These are phyloP conservation scores for Aegle marmelos DNA, from an alignment of 345 rosid genomes.

Conservation along the genomic window DNA sequence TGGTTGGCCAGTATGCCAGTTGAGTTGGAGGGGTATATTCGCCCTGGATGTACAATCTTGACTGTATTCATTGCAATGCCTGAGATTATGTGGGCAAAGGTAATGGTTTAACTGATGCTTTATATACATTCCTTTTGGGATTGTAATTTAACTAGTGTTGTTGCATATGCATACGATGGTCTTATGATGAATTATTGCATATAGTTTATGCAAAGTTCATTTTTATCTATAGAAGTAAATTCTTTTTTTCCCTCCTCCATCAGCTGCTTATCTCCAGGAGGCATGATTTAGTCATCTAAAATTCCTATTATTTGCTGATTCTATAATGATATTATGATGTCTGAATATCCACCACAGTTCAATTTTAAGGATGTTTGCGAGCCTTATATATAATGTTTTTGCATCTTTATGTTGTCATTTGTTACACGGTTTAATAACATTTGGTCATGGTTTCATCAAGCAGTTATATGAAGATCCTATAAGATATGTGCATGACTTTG, in stretches of 20 bases:
- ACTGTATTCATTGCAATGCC: constrained; percentile 91
- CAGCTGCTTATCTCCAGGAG: neutral
- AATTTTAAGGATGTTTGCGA: neutral
- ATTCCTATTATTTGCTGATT: neutral
- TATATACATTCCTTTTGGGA: neutral
- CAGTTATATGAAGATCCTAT: constrained; percentile 80
- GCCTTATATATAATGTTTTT: neutral
- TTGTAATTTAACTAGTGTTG: neutral
- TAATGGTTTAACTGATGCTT: constrained; percentile 19
- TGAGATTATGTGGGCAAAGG: constrained; percentile 83
- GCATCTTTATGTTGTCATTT: neutral
- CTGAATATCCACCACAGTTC: neutral
- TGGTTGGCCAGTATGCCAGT: constrained; percentile 98
- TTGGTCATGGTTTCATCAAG: constrained; percentile 14
- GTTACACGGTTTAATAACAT: constrained; percentile 10
- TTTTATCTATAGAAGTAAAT: neutral
- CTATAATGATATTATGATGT: neutral
- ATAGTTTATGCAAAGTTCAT: neutral
- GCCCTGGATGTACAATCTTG: constrained; percentile 96
- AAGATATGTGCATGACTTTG: constrained; percentile 56
- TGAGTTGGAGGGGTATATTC: constrained; percentile 94
- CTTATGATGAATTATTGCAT: neutral
- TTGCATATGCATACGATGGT: neutral
- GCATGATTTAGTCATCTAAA: neutral
- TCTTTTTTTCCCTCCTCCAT: neutral